Percentiles rank a stretch among this genome's conserved stretches.
Conservation (phyloP, 1,139 yeast genomes). For the Yamadazyma dendronema region DNA sequence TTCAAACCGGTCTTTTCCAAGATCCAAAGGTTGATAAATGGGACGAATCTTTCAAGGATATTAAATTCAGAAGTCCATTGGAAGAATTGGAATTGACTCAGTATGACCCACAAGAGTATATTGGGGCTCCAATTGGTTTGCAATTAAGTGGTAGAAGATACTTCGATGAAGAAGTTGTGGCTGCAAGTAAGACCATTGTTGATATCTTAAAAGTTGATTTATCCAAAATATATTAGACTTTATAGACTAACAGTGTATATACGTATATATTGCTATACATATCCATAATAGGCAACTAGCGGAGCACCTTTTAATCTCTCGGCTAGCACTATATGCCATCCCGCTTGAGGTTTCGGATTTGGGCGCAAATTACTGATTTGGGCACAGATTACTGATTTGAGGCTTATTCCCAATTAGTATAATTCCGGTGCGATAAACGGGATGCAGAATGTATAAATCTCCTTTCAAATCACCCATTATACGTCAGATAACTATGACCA, state of each 20-base stretch:
- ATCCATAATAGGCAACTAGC: constrained; percentile 1
- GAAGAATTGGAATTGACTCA: constrained; percentile 42
- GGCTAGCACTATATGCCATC: no score
- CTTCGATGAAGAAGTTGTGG: constrained; percentile 41
- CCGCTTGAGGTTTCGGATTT: no score
- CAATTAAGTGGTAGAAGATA: constrained; percentile 41
- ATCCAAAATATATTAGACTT: constrained; percentile 8
- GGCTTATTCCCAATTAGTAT: no score
- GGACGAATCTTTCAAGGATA: constrained; percentile 30
- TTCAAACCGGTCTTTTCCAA: constrained; percentile 62
- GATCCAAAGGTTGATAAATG: constrained; percentile 47
- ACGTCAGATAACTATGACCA: no score
- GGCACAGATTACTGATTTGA: no score
- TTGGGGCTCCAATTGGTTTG: constrained; percentile 44
- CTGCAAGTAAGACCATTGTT: constrained; percentile 37
- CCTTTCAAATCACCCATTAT: no score
- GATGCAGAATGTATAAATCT: no score
- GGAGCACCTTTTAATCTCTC: no score
- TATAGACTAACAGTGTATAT: no score
- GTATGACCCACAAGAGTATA: constrained; percentile 32
- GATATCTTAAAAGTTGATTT: constrained; percentile 26
- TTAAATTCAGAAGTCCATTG: constrained; percentile 37
- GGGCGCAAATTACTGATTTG: no score
- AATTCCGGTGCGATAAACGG: no score
- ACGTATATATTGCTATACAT: not conserved